Evolutionary conservation across 495 filamentous ascomycete species (phyloP).

Genomic region (Trichoderma orchidacearum): DNA sequence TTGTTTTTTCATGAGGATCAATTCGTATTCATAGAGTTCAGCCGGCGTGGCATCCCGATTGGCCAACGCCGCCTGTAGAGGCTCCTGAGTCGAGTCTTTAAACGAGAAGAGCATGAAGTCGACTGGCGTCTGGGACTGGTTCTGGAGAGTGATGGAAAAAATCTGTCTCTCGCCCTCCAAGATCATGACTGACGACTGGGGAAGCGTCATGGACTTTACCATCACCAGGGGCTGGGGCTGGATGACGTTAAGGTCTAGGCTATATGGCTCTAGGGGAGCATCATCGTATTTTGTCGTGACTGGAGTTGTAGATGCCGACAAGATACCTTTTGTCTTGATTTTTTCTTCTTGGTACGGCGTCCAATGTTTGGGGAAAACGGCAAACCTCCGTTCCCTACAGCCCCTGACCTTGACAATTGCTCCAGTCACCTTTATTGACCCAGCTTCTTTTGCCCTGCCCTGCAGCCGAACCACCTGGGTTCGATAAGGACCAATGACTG

Average conservation of each 20-base stretch:
- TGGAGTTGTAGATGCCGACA: slow-evolving; percentile 25
- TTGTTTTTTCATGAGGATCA: slow-evolving; percentile 60
- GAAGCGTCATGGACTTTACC: slow-evolving; percentile 61
- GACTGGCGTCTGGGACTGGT: slow-evolving; percentile 61
- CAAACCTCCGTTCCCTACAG: slow-evolving; percentile 69
- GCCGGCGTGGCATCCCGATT: slow-evolving; percentile 62
- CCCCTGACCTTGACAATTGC: slow-evolving; percentile 68
- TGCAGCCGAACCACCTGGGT: slow-evolving; percentile 63
- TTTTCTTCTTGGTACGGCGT: slow-evolving; percentile 55
- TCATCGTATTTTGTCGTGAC: slow-evolving; percentile 10
- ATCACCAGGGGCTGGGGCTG: slow-evolving; percentile 60
- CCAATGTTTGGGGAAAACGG: slow-evolving; percentile 69
- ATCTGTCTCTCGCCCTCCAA: slow-evolving; percentile 70
- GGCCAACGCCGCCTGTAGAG: slow-evolving; percentile 57
- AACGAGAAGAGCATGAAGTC: slow-evolving; percentile 80
- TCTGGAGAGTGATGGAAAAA: slow-evolving; percentile 71
- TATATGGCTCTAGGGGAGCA: slow-evolving; percentile 15
- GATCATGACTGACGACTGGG: slow-evolving; percentile 81
- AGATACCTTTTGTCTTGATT: slow-evolving; percentile 58
- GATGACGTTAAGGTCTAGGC: slow-evolving; percentile 55
- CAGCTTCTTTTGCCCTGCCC: slow-evolving; percentile 51
- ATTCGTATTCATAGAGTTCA: slow-evolving; percentile 74
- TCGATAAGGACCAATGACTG: slow-evolving; percentile 62
- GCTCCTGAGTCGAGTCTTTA: slow-evolving; percentile 70
- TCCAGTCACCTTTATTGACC: slow-evolving; percentile 59